Evolutionary conservation across 2,329 filamentous ascomycete species (phyloP).

Genomic region (Davidsoniella neocaledoniae): DNA sequence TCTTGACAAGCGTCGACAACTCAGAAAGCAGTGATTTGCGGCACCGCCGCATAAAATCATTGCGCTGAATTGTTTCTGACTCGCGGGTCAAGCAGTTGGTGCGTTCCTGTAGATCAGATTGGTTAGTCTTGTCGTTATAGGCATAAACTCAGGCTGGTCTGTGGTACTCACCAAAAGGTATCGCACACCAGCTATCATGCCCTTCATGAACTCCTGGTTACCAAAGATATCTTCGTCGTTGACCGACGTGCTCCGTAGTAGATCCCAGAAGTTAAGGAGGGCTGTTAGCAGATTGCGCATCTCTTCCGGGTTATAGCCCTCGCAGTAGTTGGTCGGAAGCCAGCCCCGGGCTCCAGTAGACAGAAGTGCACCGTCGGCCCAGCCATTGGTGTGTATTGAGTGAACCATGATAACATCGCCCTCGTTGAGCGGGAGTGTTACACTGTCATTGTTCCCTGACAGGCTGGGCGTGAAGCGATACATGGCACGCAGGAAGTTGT

Average conservation of each 20-base stretch:
- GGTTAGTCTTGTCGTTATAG: background rate
- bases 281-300: slow-evolving; percentile 76
- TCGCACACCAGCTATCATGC: slow-evolving; percentile 82
- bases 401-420: slow-evolving; percentile 90
- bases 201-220: slow-evolving; percentile 87
- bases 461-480: slow-evolving; percentile 77
- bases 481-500: slow-evolving; percentile 88
- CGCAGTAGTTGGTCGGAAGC: slow-evolving; percentile 97
- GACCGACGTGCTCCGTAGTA: slow-evolving; percentile 60
- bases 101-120: slow-evolving; percentile 44
- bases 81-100: slow-evolving; percentile 79
- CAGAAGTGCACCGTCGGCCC: slow-evolving; percentile 88
- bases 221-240: slow-evolving; percentile 65
- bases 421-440: slow-evolving; percentile 75
- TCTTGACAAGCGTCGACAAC: slow-evolving; percentile 75
- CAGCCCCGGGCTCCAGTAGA: slow-evolving; percentile 77
- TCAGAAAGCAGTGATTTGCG: slow-evolving; percentile 82
- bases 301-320: slow-evolving; percentile 76
- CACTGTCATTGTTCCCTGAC: slow-evolving; percentile 63
- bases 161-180: slow-evolving; percentile 58
- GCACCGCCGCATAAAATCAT: slow-evolving; percentile 59
- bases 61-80: slow-evolving; percentile 53
- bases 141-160: too few species aligned
- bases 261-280: slow-evolving; percentile 81
- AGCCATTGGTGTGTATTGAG: slow-evolving; percentile 94